Percentiles rank a stretch among this genome's conserved stretches.
These are phyloP conservation scores for Irpex sp. DNA, from an alignment of 1,284 basidiomycete species.

Conservation along the genomic window DNA sequence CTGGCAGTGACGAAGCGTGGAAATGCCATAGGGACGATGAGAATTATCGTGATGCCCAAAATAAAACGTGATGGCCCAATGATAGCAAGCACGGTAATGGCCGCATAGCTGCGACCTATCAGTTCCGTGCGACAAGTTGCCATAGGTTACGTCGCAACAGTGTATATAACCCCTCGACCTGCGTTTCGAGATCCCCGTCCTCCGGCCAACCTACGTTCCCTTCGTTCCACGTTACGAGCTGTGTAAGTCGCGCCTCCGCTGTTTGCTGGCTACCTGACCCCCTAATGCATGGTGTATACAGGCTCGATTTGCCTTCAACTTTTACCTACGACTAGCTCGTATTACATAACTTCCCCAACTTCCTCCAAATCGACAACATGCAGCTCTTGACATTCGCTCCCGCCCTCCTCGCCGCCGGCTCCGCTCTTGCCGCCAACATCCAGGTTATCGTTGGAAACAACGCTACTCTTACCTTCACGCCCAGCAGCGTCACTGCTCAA, in stretches of 20 bases:
- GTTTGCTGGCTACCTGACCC: not conserved
- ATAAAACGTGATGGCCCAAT: not conserved
- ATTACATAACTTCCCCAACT: not conserved
- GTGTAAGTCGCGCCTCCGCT: not conserved
- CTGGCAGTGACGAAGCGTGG: not conserved
- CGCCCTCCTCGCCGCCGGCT: conserved; percentile 39
- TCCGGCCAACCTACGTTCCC: not conserved
- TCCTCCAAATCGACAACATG: conserved; percentile 36
- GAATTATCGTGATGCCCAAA: not conserved
- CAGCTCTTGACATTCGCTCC: conserved; percentile 43
- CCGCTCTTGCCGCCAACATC: conserved; percentile 34
- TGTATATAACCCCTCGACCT: not conserved
- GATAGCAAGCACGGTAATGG: not conserved
- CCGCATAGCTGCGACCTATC: not conserved
- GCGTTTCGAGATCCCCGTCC: not conserved
- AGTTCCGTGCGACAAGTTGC: not conserved
- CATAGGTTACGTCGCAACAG: not conserved
- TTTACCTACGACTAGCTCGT: not conserved
- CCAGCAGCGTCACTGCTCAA: conserved; percentile 41
- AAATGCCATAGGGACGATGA: not conserved
- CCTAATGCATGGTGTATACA: not conserved
- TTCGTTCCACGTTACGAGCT: not conserved
- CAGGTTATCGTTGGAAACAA: conserved; percentile 46
- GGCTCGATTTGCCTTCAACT: not conserved
- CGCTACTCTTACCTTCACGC: conserved; percentile 40